phyloP scores from a whole-genome alignment of 2,329 filamentous ascomycete species.

The Diaporthe ilicicola region DNA sequence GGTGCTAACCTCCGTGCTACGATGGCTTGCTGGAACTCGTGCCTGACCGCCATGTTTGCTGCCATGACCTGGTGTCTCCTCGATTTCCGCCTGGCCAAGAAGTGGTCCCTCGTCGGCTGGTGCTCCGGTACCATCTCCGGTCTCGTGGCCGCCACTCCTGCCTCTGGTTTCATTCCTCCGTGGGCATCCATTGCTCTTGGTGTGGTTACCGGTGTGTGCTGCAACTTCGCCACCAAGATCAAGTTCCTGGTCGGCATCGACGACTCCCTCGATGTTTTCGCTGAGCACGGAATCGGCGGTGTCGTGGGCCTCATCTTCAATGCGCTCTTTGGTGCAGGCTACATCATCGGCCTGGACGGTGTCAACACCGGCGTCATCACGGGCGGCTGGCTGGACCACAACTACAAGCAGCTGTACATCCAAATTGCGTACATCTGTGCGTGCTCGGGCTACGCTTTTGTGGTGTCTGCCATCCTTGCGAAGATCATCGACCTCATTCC shows the following conservation, averaged over 20 bases:
- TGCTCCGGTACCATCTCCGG: conserved; percentile 77
- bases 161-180: conserved; percentile 72
- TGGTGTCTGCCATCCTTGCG: conserved; percentile 77
- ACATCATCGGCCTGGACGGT: conserved; percentile 78
- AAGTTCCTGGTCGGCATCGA: conserved; percentile 72
- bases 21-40: conserved; percentile 99
- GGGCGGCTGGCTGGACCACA: conserved; percentile 80
- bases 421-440: conserved; percentile 81
- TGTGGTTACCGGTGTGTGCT: conserved; percentile 69
- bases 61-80: conserved; percentile 94
- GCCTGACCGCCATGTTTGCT: conserved; percentile 90
- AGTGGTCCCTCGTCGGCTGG: conserved; percentile 87
- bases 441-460: conserved; percentile 73
- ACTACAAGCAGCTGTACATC: conserved; percentile 79
- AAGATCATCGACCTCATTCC: conserved; percentile 79
- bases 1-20: conserved; percentile 92
- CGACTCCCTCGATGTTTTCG: conserved; percentile 77
- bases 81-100: conserved; percentile 91
- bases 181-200: conserved; percentile 75
- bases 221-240: conserved; percentile 75
- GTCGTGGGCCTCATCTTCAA: conserved; percentile 78
- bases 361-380: conserved; percentile 71
- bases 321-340: conserved; percentile 73
- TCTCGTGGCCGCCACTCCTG: conserved; percentile 74
- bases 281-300: conserved; percentile 75